Percentiles rank a stretch among this genome's conserved stretches.
These are phyloP conservation scores for Russula dissimulans DNA, from an alignment of 768 basidiomycete genomes.

Conservation along the genomic window DNA sequence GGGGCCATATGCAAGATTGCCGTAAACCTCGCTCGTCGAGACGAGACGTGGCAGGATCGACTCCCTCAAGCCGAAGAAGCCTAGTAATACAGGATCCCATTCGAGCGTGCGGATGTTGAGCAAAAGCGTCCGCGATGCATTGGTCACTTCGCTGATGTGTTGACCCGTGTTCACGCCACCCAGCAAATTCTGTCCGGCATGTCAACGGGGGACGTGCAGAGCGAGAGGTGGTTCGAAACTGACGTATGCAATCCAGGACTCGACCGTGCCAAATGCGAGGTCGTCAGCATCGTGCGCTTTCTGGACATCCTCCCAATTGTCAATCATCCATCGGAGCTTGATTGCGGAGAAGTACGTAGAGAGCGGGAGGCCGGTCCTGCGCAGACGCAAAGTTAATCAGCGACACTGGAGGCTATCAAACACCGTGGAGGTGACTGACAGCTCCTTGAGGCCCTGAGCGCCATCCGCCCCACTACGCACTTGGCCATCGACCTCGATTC, in stretches of 20 bases:
- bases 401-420: background rate
- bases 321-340: constrained; percentile 95
- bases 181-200: constrained; percentile 55
- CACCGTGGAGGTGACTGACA: constrained; percentile 40
- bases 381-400: constrained; percentile 3
- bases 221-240: background rate
- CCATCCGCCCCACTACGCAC: constrained; percentile 68
- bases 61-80: constrained; percentile 75
- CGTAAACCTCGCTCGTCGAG: constrained; percentile 90
- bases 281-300: constrained; percentile 74
- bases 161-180: constrained; percentile 62
- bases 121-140: constrained; percentile 92
- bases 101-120: constrained; percentile 71
- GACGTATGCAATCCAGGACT: constrained; percentile 93
- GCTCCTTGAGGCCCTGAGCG: constrained; percentile 49
- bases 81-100: constrained; percentile 77
- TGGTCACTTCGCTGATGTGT: constrained; percentile 89
- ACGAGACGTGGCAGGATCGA: constrained; percentile 82
- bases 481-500: constrained; percentile 63
- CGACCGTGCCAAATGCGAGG: constrained; percentile 88
- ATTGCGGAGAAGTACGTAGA: constrained; percentile 98
- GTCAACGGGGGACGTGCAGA: background rate
- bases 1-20: constrained; percentile 55
- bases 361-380: constrained; percentile 83
- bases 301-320: constrained; percentile 67